These are phyloP conservation scores for Umbelopsis isabellina DNA, from an alignment of 192 early-diverging fungal genomes.

Conservation along the genomic window DNA sequence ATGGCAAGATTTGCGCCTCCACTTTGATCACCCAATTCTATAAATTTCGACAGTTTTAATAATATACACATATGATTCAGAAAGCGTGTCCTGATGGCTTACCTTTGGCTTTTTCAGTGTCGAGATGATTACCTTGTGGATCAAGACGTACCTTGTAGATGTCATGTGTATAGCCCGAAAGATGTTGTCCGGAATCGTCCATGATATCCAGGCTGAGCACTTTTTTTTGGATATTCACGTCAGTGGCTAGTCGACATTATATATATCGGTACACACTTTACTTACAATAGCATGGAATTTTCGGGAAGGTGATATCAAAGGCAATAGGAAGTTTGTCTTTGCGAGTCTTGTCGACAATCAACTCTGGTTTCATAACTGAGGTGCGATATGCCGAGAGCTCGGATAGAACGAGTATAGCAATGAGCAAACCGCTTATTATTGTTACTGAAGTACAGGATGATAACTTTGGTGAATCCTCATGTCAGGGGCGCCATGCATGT, in stretches of 20 bases:
- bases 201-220: conserved; percentile 93
- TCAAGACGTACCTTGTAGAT: conserved; percentile 84
- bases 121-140: conserved; percentile 64
- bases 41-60: not conserved
- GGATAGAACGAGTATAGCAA: conserved; percentile 74
- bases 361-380: conserved; percentile 66
- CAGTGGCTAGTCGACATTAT: not conserved
- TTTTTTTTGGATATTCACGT: conserved; percentile 28
- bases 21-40: conserved; percentile 60
- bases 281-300: conserved; percentile 86
- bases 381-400: conserved; percentile 84
- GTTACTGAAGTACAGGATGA: conserved; percentile 62
- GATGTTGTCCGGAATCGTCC: conserved; percentile 91
- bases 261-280: not conserved
- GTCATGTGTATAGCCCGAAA: conserved; percentile 74
- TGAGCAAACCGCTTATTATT: conserved; percentile 71
- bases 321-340: conserved; percentile 90
- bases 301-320: conserved; percentile 89
- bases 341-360: conserved; percentile 83
- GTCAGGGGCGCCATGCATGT: conserved; percentile 3
- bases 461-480: not conserved
- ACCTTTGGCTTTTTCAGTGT: conserved; percentile 61
- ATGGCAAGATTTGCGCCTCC: conserved; percentile 35
- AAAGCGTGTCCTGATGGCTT: not conserved
- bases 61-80: not conserved